Base-by-base conservation (phyloP, 2,329 filamentous ascomycete genomes). In the Claviceps monticola region DNA sequence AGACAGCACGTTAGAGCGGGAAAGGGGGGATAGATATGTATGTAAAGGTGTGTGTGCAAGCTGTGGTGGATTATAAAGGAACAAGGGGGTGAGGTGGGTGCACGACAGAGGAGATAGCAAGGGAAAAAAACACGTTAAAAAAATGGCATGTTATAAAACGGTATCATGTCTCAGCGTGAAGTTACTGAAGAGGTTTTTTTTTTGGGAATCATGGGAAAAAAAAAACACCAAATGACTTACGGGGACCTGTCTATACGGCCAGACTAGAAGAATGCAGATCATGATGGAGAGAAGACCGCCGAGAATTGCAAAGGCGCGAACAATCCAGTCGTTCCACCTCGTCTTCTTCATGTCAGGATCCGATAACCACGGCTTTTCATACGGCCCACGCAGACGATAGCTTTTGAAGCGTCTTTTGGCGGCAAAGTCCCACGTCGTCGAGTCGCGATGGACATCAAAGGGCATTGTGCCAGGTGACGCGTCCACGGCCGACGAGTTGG, bases 321-420 rank as follows among this genome's bases (percentile, higher is more conserved):
- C 58, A 51, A 69, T 64, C 55, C 66, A 55, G 53, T 64, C 63
- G 61, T 71, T 66, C 61, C 62, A 64, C 36, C 60, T 58, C 38
- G 60, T 67, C 56, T 62, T 63, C 48, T 58, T 62, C 56, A 65
- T 57, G 36, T 57, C 61, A 17, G 62, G 61, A 44, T 67, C 64
- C 5, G 57, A 53, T 1, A 70, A 60, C 68, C 68, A 71, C 46
- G 68, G 66, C 58, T 69, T 69, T 49, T 68, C 64, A 55, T 68
- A 67, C 14, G 61, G 60, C 14, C 56, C 56, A 37, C 55, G 55
- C 23, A 70, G 58, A 4, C 66, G 64, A 53, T 65, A 65, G 55
- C 61, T 66, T 54, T 61, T 64, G 59, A 68, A 69, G 37, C 50
- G 51, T 45, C 46, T 54, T 34, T 51, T 57, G 16, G 41, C 43